Evolutionary conservation across 2,329 filamentous ascomycete genomes (phyloP).

Genomic region (Chalaropsis thielavioides): DNA sequence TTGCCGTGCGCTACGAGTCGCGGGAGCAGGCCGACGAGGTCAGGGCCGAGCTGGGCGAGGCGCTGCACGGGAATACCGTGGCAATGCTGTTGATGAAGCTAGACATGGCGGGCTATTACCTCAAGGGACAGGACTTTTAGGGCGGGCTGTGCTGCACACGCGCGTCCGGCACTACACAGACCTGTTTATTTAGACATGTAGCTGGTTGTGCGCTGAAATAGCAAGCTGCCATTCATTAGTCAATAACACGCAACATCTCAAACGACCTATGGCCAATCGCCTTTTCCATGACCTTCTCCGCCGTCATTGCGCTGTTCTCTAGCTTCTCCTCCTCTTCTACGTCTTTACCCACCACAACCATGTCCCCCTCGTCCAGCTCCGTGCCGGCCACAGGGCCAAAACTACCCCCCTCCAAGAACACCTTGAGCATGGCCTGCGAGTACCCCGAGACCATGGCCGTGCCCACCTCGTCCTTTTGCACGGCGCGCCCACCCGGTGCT

Average conservation of each 20-base stretch:
- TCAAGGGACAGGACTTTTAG: constrained; percentile 19
- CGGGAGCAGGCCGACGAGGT: constrained; percentile 23
- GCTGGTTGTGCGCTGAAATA: too few species aligned
- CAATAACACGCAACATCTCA: constrained; percentile 39
- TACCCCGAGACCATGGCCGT: constrained; percentile 41
- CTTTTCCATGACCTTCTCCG: constrained; percentile 33
- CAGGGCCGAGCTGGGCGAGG: constrained; percentile 27
- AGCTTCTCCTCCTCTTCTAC: constrained; percentile 22
- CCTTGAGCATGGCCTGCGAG: constrained; percentile 43
- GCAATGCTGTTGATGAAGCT: constrained; percentile 53
- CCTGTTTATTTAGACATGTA: too few species aligned
- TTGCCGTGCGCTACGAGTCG: constrained; percentile 26
- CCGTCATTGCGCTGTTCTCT: constrained; percentile 25
- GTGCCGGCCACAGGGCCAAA: constrained; percentile 31
- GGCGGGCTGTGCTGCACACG: too few species aligned
- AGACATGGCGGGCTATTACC: constrained; percentile 57
- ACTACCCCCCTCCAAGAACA: constrained; percentile 37
- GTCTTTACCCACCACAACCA: constrained; percentile 19
- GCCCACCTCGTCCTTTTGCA: constrained; percentile 28
- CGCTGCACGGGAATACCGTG: constrained; percentile 43
- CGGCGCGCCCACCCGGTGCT: background rate
- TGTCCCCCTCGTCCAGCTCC: constrained; percentile 20
- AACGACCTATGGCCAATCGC: constrained; percentile 40
- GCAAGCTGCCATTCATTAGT: constrained; percentile 26
- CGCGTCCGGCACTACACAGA: too few species aligned